phyloP scores from a whole-genome alignment of 2,329 filamentous ascomycete genomes.

The Pseudogymnoascus sp. region DNA sequence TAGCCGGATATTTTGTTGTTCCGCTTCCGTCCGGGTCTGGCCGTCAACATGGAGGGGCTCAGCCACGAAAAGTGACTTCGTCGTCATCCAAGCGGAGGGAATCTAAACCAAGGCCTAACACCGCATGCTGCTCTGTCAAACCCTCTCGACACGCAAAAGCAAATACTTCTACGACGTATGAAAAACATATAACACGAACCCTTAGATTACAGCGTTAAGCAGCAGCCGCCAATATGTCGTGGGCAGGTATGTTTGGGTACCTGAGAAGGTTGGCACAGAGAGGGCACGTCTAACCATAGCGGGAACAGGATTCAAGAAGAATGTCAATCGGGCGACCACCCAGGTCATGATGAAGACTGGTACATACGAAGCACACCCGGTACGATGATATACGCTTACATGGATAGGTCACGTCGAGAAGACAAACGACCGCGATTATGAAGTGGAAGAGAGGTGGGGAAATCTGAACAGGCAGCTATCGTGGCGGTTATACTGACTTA shows the following conservation, averaged over 20 bases:
- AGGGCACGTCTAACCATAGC: constrained; percentile 1
- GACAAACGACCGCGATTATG: constrained; percentile 97
- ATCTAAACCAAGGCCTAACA: not conserved
- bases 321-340: constrained; percentile 97
- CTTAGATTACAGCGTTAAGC: not conserved
- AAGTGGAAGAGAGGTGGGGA: constrained; percentile 80
- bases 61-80: constrained; percentile 7
- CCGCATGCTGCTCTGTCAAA: not conserved
- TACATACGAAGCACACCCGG: constrained; percentile 32
- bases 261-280: not conserved
- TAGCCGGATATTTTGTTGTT: not conserved
- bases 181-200: not conserved
- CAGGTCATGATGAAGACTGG: constrained; percentile 99
- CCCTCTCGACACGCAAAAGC: not conserved
- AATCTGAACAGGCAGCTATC: not conserved
- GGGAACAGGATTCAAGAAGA: constrained; percentile 75
- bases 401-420: constrained; percentile 82
- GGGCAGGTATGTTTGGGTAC: constrained; percentile 49
- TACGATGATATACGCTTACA: constrained; percentile 3
- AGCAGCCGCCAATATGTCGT: constrained; percentile 49
- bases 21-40: not conserved
- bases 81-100: not conserved
- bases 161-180: not conserved
- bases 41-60: not conserved
- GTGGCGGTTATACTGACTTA: constrained; percentile 17